These are phyloP conservation scores for Debaryomyces singareniensis DNA, from an alignment of 1,139 yeast genomes.

Conservation along the genomic window DNA sequence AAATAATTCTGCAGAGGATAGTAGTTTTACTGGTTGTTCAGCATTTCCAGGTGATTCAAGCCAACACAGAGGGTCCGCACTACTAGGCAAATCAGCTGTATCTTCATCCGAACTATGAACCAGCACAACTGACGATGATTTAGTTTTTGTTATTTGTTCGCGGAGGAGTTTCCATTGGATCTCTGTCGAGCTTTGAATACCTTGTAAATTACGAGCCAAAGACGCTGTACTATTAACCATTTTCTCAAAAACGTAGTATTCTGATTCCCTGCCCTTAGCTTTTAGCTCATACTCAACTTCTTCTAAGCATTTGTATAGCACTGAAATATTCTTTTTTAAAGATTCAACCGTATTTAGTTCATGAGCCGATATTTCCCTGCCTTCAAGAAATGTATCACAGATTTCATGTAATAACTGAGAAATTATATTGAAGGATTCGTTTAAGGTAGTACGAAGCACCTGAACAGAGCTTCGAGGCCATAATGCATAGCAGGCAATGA, in stretches of 20 bases:
- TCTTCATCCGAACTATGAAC: conserved; percentile 14
- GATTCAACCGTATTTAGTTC: conserved; percentile 30
- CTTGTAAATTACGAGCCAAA: conserved; percentile 56
- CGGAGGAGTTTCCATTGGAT: conserved; percentile 52
- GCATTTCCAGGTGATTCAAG: conserved; percentile 15
- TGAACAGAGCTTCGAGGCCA: conserved; percentile 61
- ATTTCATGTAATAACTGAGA: conserved; percentile 46
- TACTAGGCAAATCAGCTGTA: conserved; percentile 14
- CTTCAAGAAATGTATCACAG: conserved; percentile 49
- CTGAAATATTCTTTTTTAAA: conserved; percentile 34
- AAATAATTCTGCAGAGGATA: conserved; percentile 50
- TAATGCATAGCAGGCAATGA: conserved; percentile 49
- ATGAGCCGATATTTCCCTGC: conserved; percentile 36
- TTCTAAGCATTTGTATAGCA: conserved; percentile 39
- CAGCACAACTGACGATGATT: conserved; percentile 8
- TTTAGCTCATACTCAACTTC: conserved; percentile 61
- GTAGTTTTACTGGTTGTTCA: conserved; percentile 6
- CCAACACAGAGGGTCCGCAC: conserved; percentile 25
- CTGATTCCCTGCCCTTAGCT: conserved; percentile 48
- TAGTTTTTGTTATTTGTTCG: neutral
- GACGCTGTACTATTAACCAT: conserved; percentile 49
- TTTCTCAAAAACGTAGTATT: conserved; percentile 38
- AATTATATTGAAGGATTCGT: conserved; percentile 49
- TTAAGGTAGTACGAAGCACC: conserved; percentile 40
- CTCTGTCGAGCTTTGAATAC: conserved; percentile 60